Conservation (phyloP, 805 yeast species). For the Kuraishia ogatae region DNA sequence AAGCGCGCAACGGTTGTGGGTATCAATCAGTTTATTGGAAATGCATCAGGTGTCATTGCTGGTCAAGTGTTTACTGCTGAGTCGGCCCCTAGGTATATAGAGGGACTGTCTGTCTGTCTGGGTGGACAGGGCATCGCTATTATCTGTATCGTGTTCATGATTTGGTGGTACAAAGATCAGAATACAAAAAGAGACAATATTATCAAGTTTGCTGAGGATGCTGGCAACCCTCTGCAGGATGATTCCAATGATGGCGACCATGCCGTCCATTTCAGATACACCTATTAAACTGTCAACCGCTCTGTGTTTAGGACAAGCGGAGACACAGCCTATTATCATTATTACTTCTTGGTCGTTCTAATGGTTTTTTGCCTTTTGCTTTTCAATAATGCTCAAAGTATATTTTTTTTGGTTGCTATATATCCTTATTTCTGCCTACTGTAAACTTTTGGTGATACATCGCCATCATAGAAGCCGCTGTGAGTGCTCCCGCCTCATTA, state of each 20-base stretch:
- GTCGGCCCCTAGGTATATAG: neutral
- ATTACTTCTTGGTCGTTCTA: neutral
- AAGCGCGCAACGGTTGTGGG: conserved; percentile 34
- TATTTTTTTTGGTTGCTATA: neutral
- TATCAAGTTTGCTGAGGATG: neutral
- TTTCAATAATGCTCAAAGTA: neutral
- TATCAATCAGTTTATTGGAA: conserved; percentile 33
- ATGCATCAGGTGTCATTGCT: conserved; percentile 34
- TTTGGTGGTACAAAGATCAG: neutral
- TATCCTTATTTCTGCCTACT: too few species aligned
- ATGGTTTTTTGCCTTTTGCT: neutral
- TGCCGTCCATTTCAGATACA: neutral
- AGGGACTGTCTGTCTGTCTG: neutral
- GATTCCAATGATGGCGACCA: neutral
- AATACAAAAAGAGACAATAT: neutral
- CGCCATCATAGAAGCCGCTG: too few species aligned
- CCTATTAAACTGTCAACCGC: neutral
- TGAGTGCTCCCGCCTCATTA: too few species aligned
- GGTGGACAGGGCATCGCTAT: neutral
- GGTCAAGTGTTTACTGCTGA: conserved; percentile 29
- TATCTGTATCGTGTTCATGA: neutral
- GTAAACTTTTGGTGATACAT: too few species aligned
- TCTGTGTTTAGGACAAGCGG: neutral
- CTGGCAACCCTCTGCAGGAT: neutral
- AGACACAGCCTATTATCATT: neutral